A percentile compares a stretch with the other conserved stretches of the same genome.
phyloP scores from a whole-genome alignment of 2,329 filamentous ascomycete species.

The Xylariaceae sp. region DNA sequence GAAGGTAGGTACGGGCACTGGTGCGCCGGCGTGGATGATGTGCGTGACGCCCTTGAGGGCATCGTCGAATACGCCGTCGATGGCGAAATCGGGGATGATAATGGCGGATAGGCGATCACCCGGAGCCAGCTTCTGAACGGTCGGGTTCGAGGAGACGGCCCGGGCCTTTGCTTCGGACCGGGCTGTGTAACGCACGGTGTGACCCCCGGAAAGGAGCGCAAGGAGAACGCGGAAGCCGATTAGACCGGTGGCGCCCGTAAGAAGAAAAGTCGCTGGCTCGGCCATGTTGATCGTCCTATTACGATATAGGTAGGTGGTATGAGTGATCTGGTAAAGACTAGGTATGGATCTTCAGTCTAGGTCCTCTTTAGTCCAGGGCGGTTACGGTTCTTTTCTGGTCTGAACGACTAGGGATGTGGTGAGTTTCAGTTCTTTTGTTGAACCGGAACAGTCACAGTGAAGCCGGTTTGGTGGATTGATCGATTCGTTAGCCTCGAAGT shows the following conservation, averaged over 20 bases:
- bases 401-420: too few species aligned
- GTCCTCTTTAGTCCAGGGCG: too few species aligned
- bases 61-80: constrained; percentile 24
- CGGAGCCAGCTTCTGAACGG: constrained; percentile 14
- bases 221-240: constrained; percentile 30
- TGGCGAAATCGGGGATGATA: constrained; percentile 24
- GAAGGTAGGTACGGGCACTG: constrained; percentile 19
- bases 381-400: too few species aligned
- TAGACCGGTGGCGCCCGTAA: constrained; percentile 28
- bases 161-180: constrained; percentile 26
- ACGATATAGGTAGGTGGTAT: too few species aligned
- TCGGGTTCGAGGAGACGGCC: constrained; percentile 24
- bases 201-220: constrained; percentile 22
- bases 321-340: too few species aligned
- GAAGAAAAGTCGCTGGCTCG: constrained; percentile 15
- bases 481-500: too few species aligned
- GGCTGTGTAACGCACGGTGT: constrained; percentile 26
- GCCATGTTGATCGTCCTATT: background rate
- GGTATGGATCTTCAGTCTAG: too few species aligned
- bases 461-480: too few species aligned
- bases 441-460: too few species aligned
- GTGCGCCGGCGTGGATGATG: constrained; percentile 26
- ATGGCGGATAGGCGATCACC: constrained; percentile 20
- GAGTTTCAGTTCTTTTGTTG: too few species aligned
- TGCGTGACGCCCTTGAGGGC: constrained; percentile 26